Conservation (phyloP, 352 stramenopile species). For the Pythium dissotocum region DNA sequence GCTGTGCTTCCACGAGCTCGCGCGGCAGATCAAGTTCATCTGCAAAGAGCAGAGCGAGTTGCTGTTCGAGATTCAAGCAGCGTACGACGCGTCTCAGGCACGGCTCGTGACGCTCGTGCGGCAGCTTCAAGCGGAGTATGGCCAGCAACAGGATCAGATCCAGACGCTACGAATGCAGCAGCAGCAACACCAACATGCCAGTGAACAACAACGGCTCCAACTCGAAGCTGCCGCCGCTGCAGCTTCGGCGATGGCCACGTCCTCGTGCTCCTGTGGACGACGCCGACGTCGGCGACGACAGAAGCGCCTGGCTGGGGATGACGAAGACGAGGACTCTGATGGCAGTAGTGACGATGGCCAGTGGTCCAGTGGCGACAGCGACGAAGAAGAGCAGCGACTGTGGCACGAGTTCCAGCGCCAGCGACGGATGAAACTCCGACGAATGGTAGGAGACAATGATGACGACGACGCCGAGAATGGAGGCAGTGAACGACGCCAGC, state of each 20-base stretch:
- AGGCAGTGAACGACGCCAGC: neutral
- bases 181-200: neutral
- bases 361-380: slow-evolving; percentile 23
- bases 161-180: neutral
- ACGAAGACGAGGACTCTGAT: slow-evolving; percentile 24
- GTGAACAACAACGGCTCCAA: neutral
- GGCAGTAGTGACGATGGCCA: slow-evolving; percentile 23
- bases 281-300: neutral
- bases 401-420: slow-evolving; percentile 32
- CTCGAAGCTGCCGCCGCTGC: neutral
- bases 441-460: slow-evolving; percentile 14
- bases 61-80: slow-evolving; percentile 52
- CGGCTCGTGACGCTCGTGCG: slow-evolving; percentile 22
- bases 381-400: slow-evolving; percentile 18
- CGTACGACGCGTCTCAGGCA: slow-evolving; percentile 44
- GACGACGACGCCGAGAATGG: slow-evolving; percentile 8
- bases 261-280: neutral
- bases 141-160: neutral
- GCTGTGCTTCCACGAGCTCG: slow-evolving; percentile 75
- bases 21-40: slow-evolving; percentile 71
- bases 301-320: neutral
- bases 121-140: slow-evolving; percentile 3
- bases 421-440: neutral
- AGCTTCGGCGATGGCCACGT: neutral
- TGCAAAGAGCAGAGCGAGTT: slow-evolving; percentile 79